Percentiles rank a stretch among this genome's conserved stretches.
Conservation (phyloP, 2,329 filamentous ascomycete genomes). For the Teratosphaeria viscida region DNA sequence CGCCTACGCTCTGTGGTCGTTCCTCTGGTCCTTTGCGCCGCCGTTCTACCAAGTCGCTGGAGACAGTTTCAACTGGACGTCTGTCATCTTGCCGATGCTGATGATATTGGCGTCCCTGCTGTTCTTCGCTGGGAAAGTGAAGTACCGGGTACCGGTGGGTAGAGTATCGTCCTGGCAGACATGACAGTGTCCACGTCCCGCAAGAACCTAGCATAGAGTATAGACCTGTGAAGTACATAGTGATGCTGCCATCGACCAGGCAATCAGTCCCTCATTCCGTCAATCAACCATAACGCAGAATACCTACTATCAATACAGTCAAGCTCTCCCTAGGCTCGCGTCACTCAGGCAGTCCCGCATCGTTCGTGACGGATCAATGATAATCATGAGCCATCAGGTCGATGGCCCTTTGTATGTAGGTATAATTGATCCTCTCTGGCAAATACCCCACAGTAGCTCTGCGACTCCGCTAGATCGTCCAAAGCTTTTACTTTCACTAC, state of each 20-base stretch:
- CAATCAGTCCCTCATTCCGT: not conserved
- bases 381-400: no score
- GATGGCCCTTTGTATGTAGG: no score
- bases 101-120: constrained; percentile 10
- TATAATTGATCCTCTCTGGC: not conserved
- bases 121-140: not conserved
- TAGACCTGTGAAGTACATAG: not conserved
- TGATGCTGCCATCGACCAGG: not conserved
- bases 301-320: no score
- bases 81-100: constrained; percentile 31
- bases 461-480: not conserved
- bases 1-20: constrained; percentile 24
- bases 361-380: no score
- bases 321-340: no score
- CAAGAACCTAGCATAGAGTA: not conserved
- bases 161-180: not conserved
- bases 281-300: no score
- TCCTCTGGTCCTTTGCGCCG: constrained; percentile 36
- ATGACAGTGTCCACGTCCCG: not conserved
- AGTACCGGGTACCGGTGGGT: not conserved
- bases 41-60: constrained; percentile 24
- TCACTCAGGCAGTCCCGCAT: no score
- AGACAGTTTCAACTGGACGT: constrained; percentile 41
- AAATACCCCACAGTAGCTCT: not conserved
- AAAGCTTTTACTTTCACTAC: not conserved